A percentile compares a stretch with the other conserved stretches of the same genome.
Conservation (phyloP, 2,329 filamentous ascomycete genomes). For the Nemania abortiva region DNA sequence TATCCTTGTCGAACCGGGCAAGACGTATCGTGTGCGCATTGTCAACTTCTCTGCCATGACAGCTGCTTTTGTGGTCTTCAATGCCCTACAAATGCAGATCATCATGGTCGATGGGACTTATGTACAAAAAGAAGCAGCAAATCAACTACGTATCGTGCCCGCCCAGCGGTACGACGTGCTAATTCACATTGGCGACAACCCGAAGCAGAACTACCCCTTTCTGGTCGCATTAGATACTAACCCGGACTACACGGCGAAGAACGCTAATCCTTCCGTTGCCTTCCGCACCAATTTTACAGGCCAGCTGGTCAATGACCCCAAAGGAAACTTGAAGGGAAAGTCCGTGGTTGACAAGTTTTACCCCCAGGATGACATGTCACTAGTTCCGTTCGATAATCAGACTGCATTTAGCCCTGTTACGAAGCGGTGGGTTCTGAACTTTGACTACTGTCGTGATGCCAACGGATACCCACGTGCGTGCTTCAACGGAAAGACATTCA, state of each 20-base stretch:
- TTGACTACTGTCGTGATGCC: conserved; percentile 69
- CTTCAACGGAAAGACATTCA: conserved; percentile 75
- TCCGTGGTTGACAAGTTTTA: conserved; percentile 55
- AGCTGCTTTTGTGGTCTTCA: conserved; percentile 59
- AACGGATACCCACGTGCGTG: conserved; percentile 72
- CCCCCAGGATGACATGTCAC: conserved; percentile 72
- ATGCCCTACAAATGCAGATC: conserved; percentile 59
- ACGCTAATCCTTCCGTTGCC: conserved; percentile 37
- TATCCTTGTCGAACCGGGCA: conserved; percentile 56
- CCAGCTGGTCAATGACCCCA: conserved; percentile 56
- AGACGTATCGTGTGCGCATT: conserved; percentile 62
- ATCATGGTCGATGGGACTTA: conserved; percentile 61
- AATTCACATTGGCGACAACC: conserved; percentile 55
- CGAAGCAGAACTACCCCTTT: conserved; percentile 58
- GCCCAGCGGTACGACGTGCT: conserved; percentile 63
- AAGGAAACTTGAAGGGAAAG: conserved; percentile 44
- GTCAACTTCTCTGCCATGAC: conserved; percentile 61
- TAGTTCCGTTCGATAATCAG: conserved; percentile 68
- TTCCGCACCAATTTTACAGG: conserved; percentile 58
- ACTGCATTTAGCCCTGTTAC: conserved; percentile 64
- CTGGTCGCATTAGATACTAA: conserved; percentile 60
- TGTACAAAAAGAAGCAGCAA: conserved; percentile 52
- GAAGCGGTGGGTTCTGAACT: conserved; percentile 67
- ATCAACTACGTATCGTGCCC: conserved; percentile 57
- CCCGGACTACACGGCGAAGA: conserved; percentile 54